Base-by-base conservation (phyloP, 1,139 yeast genomes). In the Hemisphaericaspora xylofermentans region DNA sequence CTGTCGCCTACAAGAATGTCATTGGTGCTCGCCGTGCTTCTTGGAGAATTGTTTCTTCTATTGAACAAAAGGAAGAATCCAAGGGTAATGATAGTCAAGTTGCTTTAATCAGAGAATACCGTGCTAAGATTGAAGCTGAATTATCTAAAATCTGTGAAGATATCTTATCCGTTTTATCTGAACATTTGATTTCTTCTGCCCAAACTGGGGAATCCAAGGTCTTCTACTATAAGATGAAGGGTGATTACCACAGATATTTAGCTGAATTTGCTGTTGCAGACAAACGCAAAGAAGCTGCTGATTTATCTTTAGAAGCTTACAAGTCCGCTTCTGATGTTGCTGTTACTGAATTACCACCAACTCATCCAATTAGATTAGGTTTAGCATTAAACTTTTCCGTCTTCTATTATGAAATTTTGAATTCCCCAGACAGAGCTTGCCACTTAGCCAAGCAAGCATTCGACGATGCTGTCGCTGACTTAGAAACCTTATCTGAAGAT, bases 1-100 rank as follows among this genome's bases (percentile, higher is more conserved):
- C 97, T 29, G 97, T 93, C 55, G 98, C 98, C 51, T 93, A 91
- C 79, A 93, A 93, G 74, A 93, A 93, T 64, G 98, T 93, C 46
- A 91, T 93, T 71, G 98, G 98, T 61, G 96, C 98, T 45, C 91
- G 98, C 64, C 91, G 98, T 74, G 98, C 98, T 46, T 88, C 97
- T 35, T 93, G 98, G 98, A 85, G 98, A 81, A 91, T 91, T 65
- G 96, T 91, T 44, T 88, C 96, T 37, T 88, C 97, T 35, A 91
- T 91, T 60, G 98, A 91, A 72, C 98, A 91, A 74, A 91, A 91
- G 76, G 98, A 91, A 73, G 98, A 91, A 72, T 86, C 91, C 58
- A 89, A 91, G 75, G 96, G 95, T 63, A 88, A 89, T 62, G 88
- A 84, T 61, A 69, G 81, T 53, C 98, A 93, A 73, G 96, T 88